phyloP scores from a whole-genome alignment of 208 protist genomes.

The Acanthamoeba castellanii region DNA sequence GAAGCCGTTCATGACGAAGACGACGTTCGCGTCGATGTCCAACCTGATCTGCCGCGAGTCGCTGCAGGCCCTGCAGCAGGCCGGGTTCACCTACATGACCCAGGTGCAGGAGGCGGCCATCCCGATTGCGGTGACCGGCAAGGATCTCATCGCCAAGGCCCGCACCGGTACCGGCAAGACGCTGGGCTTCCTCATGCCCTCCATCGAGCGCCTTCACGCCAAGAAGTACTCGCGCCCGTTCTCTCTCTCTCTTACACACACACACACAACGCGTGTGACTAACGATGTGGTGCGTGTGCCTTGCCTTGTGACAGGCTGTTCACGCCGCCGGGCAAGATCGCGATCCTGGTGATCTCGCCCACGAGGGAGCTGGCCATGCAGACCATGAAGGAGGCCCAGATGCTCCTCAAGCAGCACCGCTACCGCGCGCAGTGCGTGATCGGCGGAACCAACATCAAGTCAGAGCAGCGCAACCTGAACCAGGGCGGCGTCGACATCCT shows the following conservation, averaged over 20 bases:
- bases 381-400: slow-evolving; percentile 96
- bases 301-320: slow-evolving; percentile 84
- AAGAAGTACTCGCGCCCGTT: slow-evolving; percentile 80
- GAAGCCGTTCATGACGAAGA: slow-evolving; percentile 67
- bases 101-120: slow-evolving; percentile 94
- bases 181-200: slow-evolving; percentile 99
- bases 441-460: slow-evolving; percentile 90
- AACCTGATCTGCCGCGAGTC: slow-evolving; percentile 76
- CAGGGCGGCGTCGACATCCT: slow-evolving; percentile 92
- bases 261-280: background rate
- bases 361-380: slow-evolving; percentile 99
- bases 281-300: background rate
- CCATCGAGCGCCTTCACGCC: slow-evolving; percentile 97
- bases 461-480: slow-evolving; percentile 89
- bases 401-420: slow-evolving; percentile 92
- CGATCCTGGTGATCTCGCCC: slow-evolving; percentile 97
- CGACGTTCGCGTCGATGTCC: slow-evolving; percentile 4
- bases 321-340: slow-evolving; percentile 94
- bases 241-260: background rate
- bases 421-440: slow-evolving; percentile 91
- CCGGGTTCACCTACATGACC: slow-evolving; percentile 95
- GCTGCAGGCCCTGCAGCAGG: slow-evolving; percentile 85
- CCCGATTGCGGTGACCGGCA: slow-evolving; percentile 78
- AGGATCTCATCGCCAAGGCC: slow-evolving; percentile 86
- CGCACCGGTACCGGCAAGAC: slow-evolving; percentile 96